These are phyloP conservation scores for Proliferodiscus dingleyae DNA, from an alignment of 2,329 filamentous ascomycete species.

Conservation along the genomic window DNA sequence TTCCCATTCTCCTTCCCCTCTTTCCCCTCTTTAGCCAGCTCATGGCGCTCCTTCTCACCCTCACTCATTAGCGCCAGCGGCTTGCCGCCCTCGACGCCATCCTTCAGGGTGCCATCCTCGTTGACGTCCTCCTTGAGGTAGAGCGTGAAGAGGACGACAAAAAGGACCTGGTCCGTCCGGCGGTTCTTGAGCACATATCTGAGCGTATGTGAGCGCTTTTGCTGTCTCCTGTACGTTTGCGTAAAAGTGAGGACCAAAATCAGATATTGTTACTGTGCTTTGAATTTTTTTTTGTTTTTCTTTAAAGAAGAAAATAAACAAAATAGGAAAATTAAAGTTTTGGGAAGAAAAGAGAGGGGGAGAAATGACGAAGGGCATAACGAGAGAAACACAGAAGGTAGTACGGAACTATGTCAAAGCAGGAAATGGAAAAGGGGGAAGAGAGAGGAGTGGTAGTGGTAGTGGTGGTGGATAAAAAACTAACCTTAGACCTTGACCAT, in stretches of 20 bases:
- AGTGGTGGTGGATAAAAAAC: too few relatives aligned
- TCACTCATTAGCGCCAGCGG: constrained; percentile 19
- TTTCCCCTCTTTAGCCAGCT: constrained; percentile 15
- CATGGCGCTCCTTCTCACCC: constrained; percentile 12
- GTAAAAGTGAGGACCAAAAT: constrained; percentile 20
- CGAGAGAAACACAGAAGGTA: too few relatives aligned
- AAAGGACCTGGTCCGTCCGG: constrained; percentile 66
- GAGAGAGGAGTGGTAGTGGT: constrained; percentile 7
- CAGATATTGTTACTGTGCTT: too few relatives aligned
- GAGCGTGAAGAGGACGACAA: constrained; percentile 77
- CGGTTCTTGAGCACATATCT: constrained; percentile 90
- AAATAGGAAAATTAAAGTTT: too few relatives aligned
- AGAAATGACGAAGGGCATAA: background rate
- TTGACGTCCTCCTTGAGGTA: constrained; percentile 63
- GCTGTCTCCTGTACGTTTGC: constrained; percentile 20
- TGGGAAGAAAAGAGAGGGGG: background rate
- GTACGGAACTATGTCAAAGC: too few relatives aligned
- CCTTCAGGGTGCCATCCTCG: constrained; percentile 51
- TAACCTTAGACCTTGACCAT: constrained; percentile 71
- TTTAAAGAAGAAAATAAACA: too few relatives aligned
- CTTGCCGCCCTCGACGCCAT: constrained; percentile 28
- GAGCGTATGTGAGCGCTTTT: constrained; percentile 68
- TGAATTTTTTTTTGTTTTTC: too few relatives aligned
- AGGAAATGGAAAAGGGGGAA: constrained; percentile 1
- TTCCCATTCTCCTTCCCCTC: constrained; percentile 7